phyloP scores from a whole-genome alignment of 1,284 basidiomycete genomes.

The Moesziomyces aphidis region DNA sequence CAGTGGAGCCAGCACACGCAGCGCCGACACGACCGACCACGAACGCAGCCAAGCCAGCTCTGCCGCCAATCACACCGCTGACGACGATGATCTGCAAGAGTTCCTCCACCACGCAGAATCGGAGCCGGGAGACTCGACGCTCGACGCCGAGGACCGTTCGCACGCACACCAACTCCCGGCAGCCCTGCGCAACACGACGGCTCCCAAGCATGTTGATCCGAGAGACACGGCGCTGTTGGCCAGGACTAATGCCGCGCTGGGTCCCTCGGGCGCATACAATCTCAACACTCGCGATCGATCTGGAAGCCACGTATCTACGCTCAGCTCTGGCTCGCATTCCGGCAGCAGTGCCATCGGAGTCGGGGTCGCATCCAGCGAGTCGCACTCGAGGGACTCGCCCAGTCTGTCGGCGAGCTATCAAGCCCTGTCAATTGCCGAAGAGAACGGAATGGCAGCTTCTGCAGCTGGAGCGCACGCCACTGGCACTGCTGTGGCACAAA shows the following conservation, averaged over 20 bases:
- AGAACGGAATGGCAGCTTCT: slow-evolving; percentile 18
- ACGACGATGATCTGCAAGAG: slow-evolving; percentile 45
- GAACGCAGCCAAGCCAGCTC: slow-evolving; percentile 23
- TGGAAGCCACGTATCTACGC: slow-evolving; percentile 41
- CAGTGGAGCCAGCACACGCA: slow-evolving; percentile 31
- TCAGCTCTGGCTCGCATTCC: slow-evolving; percentile 39
- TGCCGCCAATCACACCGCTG: slow-evolving; percentile 8
- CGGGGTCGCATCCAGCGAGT: slow-evolving; percentile 5
- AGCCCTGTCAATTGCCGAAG: slow-evolving; percentile 44
- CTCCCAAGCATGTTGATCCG: slow-evolving; percentile 22
- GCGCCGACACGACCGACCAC: slow-evolving; percentile 26
- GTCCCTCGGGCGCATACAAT: background rate
- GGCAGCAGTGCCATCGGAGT: slow-evolving; percentile 25
- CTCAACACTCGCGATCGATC: slow-evolving; percentile 36
- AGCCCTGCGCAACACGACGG: slow-evolving; percentile 28
- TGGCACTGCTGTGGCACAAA: slow-evolving; percentile 3
- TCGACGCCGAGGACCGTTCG: slow-evolving; percentile 32
- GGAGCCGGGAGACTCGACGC: slow-evolving; percentile 12
- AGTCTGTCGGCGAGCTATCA: slow-evolving; percentile 26
- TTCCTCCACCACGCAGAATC: slow-evolving; percentile 32
- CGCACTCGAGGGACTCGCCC: slow-evolving; percentile 25
- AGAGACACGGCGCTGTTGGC: slow-evolving; percentile 7
- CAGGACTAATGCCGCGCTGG: background rate
- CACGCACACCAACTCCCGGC: slow-evolving; percentile 34
- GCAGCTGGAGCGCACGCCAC: background rate